phyloP scores from a whole-genome alignment of 768 basidiomycete genomes.

The Obba rivulosa region DNA sequence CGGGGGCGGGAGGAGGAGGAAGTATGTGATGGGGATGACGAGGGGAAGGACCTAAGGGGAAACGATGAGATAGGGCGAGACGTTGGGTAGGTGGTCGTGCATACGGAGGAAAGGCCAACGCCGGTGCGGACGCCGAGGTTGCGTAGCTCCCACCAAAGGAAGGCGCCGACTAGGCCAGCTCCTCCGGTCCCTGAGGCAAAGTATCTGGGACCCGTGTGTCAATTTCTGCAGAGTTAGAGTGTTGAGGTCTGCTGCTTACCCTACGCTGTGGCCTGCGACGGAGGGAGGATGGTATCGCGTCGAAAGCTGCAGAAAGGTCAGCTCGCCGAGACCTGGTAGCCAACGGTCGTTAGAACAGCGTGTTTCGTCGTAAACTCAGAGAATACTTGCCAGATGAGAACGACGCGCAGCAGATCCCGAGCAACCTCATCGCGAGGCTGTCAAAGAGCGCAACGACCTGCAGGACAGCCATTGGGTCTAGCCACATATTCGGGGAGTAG shows the following conservation, averaged over 20 bases:
- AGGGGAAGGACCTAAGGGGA: constrained; percentile 79
- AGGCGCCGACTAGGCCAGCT: constrained; percentile 89
- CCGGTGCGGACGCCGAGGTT: constrained; percentile 79
- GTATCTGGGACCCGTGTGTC: constrained; percentile 43
- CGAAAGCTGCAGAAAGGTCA: constrained; percentile 93
- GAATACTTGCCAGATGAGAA: constrained; percentile 68
- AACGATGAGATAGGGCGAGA: not conserved
- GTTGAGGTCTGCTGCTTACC: constrained; percentile 37
- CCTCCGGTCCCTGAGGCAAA: constrained; percentile 94
- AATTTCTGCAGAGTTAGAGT: too few relatives aligned
- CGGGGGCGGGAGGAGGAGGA: constrained; percentile 67
- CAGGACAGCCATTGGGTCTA: not conserved
- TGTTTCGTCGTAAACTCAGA: not conserved
- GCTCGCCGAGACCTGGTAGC: constrained; percentile 75
- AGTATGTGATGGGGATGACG: constrained; percentile 71
- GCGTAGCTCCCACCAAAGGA: constrained; percentile 92
- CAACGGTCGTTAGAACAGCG: not conserved
- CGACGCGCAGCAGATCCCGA: constrained; percentile 79
- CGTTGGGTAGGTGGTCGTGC: constrained; percentile 18
- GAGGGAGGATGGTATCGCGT: constrained; percentile 68
- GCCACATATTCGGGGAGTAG: not conserved
- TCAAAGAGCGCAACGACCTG: constrained; percentile 78
- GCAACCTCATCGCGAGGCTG: constrained; percentile 56
- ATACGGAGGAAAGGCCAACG: constrained; percentile 76
- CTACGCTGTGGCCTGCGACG: constrained; percentile 75